Base-by-base conservation (phyloP, 805 yeast species). In the Kregervanrija delftensis region DNA sequence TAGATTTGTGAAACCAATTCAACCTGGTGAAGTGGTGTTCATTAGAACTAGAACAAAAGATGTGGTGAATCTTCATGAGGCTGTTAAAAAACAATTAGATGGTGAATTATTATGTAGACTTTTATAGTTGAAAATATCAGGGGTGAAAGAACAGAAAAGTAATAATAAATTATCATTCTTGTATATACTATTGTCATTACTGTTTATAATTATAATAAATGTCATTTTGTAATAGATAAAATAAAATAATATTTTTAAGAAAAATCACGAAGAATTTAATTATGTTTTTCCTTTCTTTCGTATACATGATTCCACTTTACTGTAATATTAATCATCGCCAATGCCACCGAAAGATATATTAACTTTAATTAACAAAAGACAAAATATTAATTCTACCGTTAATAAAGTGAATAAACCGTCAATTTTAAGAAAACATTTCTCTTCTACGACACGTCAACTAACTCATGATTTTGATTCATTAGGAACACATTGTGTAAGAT, bases 1-100 rank as follows among this genome's bases (percentile, higher is more conserved):
- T 22, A 77, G 95, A 67, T 72, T 78, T 52, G 80, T 91, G 47
- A 74, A 77, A 55, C 95, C 97, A 0, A 66, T 87, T 42, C 86
- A 82, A 58, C 95, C 96, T 0, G 96, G 96, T 34, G 99, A 93
- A 63, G 74, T 86, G 47, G 79, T 89, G 48, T 79, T 93, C 55
- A 76, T 93, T 31, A 66, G 68, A 37, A 66, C 68, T 16, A 43
- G 30, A 30, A 69, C 73, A 8, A 72, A 73, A 15, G 74, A 90
- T 35, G 68, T 86, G 49, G 45, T 61, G 35, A 96, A 88, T 54
- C 68, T 90, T 45, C 86, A 83, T 56, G 96, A 91, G 56, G 98
- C 97, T 33, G 84, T 91, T 17, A 75, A 78, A 49, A 81, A 76
- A 59, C 76, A 80, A 44, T 56, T 81, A 37, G 76, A 73, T 28